These are phyloP conservation scores for Beauveria sp. DNA, from an alignment of 2,329 filamentous ascomycete species.

Conservation along the genomic window DNA sequence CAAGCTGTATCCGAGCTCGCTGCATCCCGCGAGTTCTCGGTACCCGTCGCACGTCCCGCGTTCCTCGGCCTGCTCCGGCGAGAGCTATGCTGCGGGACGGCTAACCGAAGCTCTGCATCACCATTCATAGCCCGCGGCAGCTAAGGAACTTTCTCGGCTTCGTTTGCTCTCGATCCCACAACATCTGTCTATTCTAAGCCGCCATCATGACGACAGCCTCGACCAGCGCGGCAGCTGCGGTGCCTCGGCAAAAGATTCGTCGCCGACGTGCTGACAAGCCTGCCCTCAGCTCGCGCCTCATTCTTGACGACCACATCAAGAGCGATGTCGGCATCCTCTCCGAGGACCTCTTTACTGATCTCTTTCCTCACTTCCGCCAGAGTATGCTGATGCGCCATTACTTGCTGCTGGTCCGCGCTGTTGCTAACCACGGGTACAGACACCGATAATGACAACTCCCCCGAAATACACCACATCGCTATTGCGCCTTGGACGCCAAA, in stretches of 20 bases:
- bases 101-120: conserved; percentile 10
- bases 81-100: conserved; percentile 10
- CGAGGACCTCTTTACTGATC: conserved; percentile 73
- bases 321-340: conserved; percentile 82
- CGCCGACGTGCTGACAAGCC: conserved; percentile 61
- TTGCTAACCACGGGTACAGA: conserved; percentile 14
- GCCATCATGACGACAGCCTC: conserved; percentile 15
- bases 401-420: neutral
- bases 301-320: conserved; percentile 78
- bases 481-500: conserved; percentile 66
- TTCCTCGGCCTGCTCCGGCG: conserved; percentile 10
- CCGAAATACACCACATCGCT: conserved; percentile 55
- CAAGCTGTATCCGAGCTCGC: neutral
- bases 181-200: neutral
- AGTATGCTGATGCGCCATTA: conserved; percentile 32
- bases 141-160: neutral
- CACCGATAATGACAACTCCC: conserved; percentile 28
- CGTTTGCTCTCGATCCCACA: neutral
- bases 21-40: neutral
- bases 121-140: neutral
- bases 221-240: conserved; percentile 18
- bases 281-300: conserved; percentile 68
- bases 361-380: conserved; percentile 58
- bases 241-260: conserved; percentile 35
- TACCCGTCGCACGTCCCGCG: neutral